Conservation (phyloP, 495 filamentous ascomycete species). For the Annulohypoxylon moriforme region DNA sequence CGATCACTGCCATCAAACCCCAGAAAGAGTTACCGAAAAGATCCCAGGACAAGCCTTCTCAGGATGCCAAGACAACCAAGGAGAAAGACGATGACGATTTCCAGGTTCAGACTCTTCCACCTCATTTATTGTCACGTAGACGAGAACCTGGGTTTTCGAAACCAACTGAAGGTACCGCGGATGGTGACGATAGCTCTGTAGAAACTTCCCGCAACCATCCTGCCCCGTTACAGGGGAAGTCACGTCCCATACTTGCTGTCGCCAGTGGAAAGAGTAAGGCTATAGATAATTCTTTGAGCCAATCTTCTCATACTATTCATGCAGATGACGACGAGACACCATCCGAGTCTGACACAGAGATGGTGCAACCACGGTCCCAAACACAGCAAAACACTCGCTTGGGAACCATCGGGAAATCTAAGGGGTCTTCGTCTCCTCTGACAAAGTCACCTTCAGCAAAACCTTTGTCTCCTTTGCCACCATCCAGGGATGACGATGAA, state of each 20-base stretch:
- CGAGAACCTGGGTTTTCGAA: neutral
- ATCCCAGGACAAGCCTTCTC: neutral
- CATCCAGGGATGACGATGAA: constrained; percentile 45
- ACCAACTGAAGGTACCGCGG: constrained; percentile 52
- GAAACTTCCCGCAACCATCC: constrained; percentile 33
- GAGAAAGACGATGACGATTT: constrained; percentile 59
- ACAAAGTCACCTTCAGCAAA: constrained; percentile 8
- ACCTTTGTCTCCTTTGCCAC: constrained; percentile 24
- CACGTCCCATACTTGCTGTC: constrained; percentile 40
- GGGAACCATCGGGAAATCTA: constrained; percentile 36
- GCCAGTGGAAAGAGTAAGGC: constrained; percentile 45
- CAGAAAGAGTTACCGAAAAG: constrained; percentile 19
- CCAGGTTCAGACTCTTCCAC: constrained; percentile 63
- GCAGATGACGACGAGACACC: constrained; percentile 45
- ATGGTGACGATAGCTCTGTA: constrained; percentile 45
- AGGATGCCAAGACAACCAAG: constrained; percentile 4
- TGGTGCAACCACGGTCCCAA: constrained; percentile 9
- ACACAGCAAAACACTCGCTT: constrained; percentile 22
- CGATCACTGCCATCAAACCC: constrained; percentile 20
- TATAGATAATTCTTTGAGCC: constrained; percentile 19
- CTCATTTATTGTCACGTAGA: constrained; percentile 42
- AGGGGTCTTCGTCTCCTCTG: constrained; percentile 18
- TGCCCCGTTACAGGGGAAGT: constrained; percentile 7
- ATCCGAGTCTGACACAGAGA: constrained; percentile 43
- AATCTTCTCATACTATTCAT: constrained; percentile 41